Percentiles rank a stretch among this genome's conserved stretches.
Conservation (phyloP, 257 asterid genomes). For the Nicotiana tabacum region DNA sequence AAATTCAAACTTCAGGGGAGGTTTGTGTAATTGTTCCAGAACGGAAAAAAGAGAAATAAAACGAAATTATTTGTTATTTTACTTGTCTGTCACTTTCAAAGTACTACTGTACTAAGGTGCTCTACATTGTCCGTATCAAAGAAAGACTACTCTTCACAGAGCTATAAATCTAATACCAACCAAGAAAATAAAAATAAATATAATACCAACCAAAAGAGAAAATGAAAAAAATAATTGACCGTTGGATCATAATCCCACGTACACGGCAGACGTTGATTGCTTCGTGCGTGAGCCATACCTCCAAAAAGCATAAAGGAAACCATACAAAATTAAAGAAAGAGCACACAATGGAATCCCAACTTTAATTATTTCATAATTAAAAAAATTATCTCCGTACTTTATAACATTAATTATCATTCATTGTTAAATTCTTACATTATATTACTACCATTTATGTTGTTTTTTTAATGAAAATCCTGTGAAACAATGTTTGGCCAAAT, state of each 20-base stretch:
- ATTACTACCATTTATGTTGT: neutral
- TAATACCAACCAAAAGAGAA: neutral
- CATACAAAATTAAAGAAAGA: neutral
- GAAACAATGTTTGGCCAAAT: neutral
- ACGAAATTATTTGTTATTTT: no score
- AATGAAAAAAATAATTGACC: neutral
- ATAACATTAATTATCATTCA: neutral
- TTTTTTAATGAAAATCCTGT: neutral
- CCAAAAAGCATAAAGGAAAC: neutral
- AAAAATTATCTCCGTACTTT: neutral
- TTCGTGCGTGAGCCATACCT: neutral
- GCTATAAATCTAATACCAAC: neutral
- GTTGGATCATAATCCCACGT: neutral
- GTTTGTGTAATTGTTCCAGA: neutral
- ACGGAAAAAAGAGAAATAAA: no score
- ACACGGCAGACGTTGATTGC: neutral
- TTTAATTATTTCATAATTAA: constrained; percentile 13
- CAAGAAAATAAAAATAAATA: neutral
- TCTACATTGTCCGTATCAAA: neutral
- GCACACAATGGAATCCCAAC: constrained; percentile 19
- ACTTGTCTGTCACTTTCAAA: neutral
- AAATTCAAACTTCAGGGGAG: neutral
- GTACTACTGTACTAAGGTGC: neutral
- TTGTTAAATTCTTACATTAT: neutral
- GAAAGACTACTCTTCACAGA: neutral